Evolutionary conservation across 306 rosid genomes (phyloP), one percentile per base, ranked within the genome.

Genomic region (Pterocarpus macrocarpus): DNA sequence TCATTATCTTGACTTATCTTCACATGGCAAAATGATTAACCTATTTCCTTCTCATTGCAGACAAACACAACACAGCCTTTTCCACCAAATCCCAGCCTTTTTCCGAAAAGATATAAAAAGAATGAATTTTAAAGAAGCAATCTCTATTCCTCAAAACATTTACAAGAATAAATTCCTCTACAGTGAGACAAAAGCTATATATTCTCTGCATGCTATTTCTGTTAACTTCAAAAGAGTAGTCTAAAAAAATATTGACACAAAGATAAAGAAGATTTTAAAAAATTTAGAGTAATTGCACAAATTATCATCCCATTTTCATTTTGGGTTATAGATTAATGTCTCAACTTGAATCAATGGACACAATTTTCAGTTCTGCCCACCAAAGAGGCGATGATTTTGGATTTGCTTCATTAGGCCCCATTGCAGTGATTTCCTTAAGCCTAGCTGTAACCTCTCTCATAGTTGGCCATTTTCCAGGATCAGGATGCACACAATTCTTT

Each of bases 321-420:
- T 38, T 57, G 56, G 45, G 55, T 10, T 30, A 58, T 35, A 22
- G 71, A 58, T 39, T 32, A 47, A 41, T 13, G 35, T 69, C 83
- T 90, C 88, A 89, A 33, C 53, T 83, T 79, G 62, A 79, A 33
- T 91, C 90, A 4, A 84, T 33, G 41, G 94, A 91, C 69, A 77
- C 34, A 38, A 92, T 91, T 81, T 90, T 94, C 67, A 90, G 84
- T 73, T 92, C 95, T 69, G 95, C 92, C 95, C 95, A 92, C 97
- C 94, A 90, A 68, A 91, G 90, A 55, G 94, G 92, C 56, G 97
- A 92, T 59, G 81, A 11, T 77, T 87, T 87, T 38, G 95, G 95
- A 17, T 80, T 80, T 35, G 95, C 94, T 80, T 68, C 12, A 45
- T 45, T 1, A 45, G 50, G 50, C 1, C 13, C 50, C 14, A 45